These are phyloP conservation scores for Didymosphaeria variabile DNA, from an alignment of 2,329 filamentous ascomycete genomes.

Conservation along the genomic window DNA sequence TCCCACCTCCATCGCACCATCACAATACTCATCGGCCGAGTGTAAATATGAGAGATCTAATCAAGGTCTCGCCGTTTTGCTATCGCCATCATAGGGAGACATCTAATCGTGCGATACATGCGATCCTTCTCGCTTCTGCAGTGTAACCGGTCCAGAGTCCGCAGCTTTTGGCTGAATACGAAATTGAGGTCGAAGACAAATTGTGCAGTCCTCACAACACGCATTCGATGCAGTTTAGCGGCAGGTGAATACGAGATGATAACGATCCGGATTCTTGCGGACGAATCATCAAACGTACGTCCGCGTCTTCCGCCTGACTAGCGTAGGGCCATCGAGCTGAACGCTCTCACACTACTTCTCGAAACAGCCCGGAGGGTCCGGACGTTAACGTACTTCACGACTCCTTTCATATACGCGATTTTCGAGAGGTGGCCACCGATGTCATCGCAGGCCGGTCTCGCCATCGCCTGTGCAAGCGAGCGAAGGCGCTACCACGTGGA, in stretches of 20 bases:
- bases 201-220: neutral
- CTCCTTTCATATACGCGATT: neutral
- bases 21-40: neutral
- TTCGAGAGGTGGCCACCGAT: neutral
- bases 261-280: neutral
- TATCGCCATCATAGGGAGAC: neutral
- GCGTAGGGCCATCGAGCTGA: neutral
- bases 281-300: neutral
- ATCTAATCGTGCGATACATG: neutral
- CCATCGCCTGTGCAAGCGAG: slow-evolving; percentile 8
- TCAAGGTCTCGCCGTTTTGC: neutral
- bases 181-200: neutral
- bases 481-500: slow-evolving; percentile 5
- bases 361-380: slow-evolving; percentile 4
- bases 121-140: neutral
- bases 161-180: slow-evolving; percentile 12
- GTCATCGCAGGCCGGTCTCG: slow-evolving; percentile 6
- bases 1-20: neutral
- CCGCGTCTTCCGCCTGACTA: neutral
- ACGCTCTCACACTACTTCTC: neutral
- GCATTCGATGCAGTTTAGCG: slow-evolving; percentile 1
- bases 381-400: neutral
- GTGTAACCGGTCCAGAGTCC: slow-evolving; percentile 3
- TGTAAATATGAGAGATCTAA: neutral
- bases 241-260: slow-evolving; percentile 1